Conservation (phyloP, 1,139 yeast species). For the Suhomyces terraborum region DNA sequence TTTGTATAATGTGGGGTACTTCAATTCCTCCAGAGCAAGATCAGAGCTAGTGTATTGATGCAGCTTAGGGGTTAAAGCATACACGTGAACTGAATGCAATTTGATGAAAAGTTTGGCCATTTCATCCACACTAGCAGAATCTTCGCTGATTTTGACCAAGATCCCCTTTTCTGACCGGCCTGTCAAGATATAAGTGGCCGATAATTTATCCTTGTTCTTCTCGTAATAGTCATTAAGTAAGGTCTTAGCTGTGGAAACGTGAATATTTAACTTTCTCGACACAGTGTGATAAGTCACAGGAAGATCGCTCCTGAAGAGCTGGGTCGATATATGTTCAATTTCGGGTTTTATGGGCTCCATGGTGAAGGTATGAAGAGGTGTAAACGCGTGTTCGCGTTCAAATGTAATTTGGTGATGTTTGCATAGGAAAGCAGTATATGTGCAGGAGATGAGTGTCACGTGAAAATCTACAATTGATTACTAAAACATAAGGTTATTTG, state of each 20-base stretch:
- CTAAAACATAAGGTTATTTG: neutral
- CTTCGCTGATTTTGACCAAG: conserved; percentile 26
- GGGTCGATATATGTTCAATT: conserved; percentile 33
- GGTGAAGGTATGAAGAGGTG: conserved; percentile 27
- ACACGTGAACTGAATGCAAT: conserved; percentile 35
- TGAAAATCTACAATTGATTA: neutral
- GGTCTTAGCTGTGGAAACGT: conserved; percentile 33
- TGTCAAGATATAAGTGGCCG: conserved; percentile 38
- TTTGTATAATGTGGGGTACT: conserved; percentile 22
- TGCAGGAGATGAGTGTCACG: neutral
- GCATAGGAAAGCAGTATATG: neutral
- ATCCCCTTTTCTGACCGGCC: conserved; percentile 26
- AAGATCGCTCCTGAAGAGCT: conserved; percentile 26
- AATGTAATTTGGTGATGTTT: neutral
- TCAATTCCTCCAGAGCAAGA: conserved; percentile 34
- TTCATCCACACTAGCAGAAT: conserved; percentile 18
- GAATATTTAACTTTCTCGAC: conserved; percentile 31
- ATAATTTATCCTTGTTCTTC: conserved; percentile 32
- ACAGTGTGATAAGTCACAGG: conserved; percentile 36
- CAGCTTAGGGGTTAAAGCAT: conserved; percentile 28
- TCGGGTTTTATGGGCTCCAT: conserved; percentile 35
- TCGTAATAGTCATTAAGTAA: conserved; percentile 35
- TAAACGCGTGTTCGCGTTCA: conserved; percentile 2
- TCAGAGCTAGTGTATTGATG: conserved; percentile 23
- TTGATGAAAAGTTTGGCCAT: conserved; percentile 23